phyloP scores from a whole-genome alignment of 73 alveolate genomes.

The Blepharisma japonicum region DNA sequence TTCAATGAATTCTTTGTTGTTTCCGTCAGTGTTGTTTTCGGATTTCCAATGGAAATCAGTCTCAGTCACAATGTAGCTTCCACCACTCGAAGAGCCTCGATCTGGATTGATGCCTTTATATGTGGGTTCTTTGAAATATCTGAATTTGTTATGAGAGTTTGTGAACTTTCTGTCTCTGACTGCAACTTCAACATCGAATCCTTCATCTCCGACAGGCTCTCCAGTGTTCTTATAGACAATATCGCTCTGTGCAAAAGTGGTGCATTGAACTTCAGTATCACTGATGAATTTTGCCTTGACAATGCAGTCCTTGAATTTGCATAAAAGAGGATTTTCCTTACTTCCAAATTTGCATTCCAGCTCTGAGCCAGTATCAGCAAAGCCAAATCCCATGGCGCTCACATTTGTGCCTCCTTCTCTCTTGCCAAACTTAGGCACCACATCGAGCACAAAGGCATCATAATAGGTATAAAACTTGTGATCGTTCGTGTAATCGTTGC shows the following conservation, averaged over 20 bases:
- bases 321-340: slow-evolving; percentile 42
- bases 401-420: slow-evolving; percentile 78
- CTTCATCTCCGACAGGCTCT: slow-evolving; percentile 58
- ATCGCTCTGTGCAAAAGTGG: slow-evolving; percentile 60
- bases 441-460: slow-evolving; percentile 85
- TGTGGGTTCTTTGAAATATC: slow-evolving; percentile 82
- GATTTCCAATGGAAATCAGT: slow-evolving; percentile 39
- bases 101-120: slow-evolving; percentile 30
- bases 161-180: slow-evolving; percentile 81
- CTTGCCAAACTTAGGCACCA: slow-evolving; percentile 77
- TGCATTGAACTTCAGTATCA: slow-evolving; percentile 54
- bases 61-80: slow-evolving; percentile 34
- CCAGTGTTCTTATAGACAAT: slow-evolving; percentile 56
- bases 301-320: slow-evolving; percentile 64
- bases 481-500: slow-evolving; percentile 83
- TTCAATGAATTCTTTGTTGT: slow-evolving; percentile 35
- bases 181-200: slow-evolving; percentile 82
- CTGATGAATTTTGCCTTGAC: slow-evolving; percentile 66
- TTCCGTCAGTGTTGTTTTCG: neutral
- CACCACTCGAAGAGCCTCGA: slow-evolving; percentile 54
- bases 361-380: slow-evolving; percentile 68
- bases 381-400: slow-evolving; percentile 85
- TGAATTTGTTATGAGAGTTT: slow-evolving; percentile 61
- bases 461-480: slow-evolving; percentile 68
- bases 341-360: slow-evolving; percentile 61